Base-by-base conservation (phyloP, 2,329 filamentous ascomycete genomes). In the Cordyceps pruinosa region DNA sequence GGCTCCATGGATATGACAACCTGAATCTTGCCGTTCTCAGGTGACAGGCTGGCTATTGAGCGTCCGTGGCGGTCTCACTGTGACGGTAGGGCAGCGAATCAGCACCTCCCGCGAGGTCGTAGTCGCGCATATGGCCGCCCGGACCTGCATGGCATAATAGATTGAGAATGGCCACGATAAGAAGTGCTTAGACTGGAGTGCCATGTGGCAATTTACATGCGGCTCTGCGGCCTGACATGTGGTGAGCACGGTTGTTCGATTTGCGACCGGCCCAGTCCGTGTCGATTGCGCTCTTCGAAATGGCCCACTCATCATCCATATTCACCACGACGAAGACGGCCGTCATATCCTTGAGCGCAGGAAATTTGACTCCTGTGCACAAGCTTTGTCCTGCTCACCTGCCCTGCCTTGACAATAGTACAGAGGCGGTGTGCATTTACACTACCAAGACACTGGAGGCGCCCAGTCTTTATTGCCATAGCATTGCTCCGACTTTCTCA, bases 121-220 rank as follows among this genome's bases (percentile, higher is more conserved):
- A 21, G 4, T 35, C 12, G 46, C 30, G 21, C 3, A 12, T 12
- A 32, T 37, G 7, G 7, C n/a, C 6, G 19, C 30, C 30, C 30
- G 13, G 19, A 48, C n/a, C n/a, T n/a, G n/a, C n/a, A n/a, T n/a
- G n/a, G n/a, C n/a, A n/a, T n/a, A n/a, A n/a, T n/a, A n/a, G n/a
- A n/a, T n/a, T n/a, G n/a, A n/a, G n/a, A n/a, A n/a, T n/a, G n/a
- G n/a, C n/a, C n/a, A 34, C n/a, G 45, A 47, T 47, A 32, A 23
- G 28, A 17, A 23, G 21, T 2, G 28, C 10, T 4, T 5, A 23
- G 28, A 19, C 10, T 30, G n/a, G 15, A 17, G 28, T 13, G 28
- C 47, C 47, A 37, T 50, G 47, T 37, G 47, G 47, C 34, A 39
- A 50, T 50, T 39, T 50, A 19, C 10, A 39, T 50, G 47, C 32